Base-by-base conservation (phyloP, 192 early-diverging fungal species). In the Phlyctochytrium bullatum region DNA sequence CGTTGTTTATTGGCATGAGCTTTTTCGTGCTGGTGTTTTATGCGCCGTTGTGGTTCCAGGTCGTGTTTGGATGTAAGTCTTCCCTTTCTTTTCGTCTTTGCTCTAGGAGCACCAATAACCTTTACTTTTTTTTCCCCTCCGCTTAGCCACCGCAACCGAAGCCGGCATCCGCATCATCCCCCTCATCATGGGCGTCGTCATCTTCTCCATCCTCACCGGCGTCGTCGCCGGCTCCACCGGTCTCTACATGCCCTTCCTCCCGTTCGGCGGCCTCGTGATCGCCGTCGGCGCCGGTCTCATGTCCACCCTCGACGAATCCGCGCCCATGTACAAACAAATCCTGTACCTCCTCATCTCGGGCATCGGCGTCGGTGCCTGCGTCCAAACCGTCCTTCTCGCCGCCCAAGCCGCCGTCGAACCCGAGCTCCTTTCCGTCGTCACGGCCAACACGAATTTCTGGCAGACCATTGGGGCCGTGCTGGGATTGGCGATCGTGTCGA, bases 41-140 rank as follows among this genome's bases (percentile, higher is more conserved):
- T 71, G 66, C 86, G n/a, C 87, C 93, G 24, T 68, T 89, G 50
- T 95, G 87, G 71, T 92, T 93, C 74, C 86, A 92, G 73, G 79
- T 96, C 34, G 90, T 92, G 14, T 80, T 86, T 35, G 88, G 83
- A n/a, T n/a, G n/a, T n/a, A n/a, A n/a, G n/a, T n/a, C n/a, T n/a
- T n/a, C n/a, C n/a, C n/a, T n/a, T n/a, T n/a, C n/a, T n/a, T n/a
- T n/a, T n/a, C n/a, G n/a, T n/a, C n/a, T n/a, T n/a, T n/a, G n/a
- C n/a, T n/a, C n/a, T n/a, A n/a, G n/a, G n/a, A n/a, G n/a, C n/a
- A n/a, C n/a, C n/a, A n/a, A n/a, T n/a, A n/a, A n/a, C n/a, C n/a
- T n/a, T n/a, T n/a, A n/a, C n/a, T n/a, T n/a, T n/a, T n/a, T n/a
- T n/a, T n/a, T n/a, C n/a, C n/a, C n/a, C n/a, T n/a, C n/a, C n/a